phyloP scores from a whole-genome alignment of 139 green algal species.

The Prasinococcaceae sp. region DNA sequence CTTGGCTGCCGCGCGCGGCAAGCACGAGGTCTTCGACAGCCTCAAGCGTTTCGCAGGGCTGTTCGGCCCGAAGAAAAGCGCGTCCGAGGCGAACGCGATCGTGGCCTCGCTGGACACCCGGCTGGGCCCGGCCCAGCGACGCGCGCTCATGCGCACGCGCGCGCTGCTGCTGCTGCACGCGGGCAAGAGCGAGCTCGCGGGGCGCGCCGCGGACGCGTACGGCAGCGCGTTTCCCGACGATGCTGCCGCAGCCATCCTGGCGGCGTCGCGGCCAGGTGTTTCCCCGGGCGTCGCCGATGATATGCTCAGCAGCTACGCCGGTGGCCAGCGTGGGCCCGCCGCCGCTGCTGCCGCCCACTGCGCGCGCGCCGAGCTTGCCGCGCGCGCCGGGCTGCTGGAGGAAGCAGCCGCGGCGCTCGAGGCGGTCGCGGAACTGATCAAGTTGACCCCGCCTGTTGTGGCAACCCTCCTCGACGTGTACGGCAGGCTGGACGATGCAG shows the following conservation, averaged over 20 bases:
- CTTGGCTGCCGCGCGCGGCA: no score
- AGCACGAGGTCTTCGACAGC: no score
- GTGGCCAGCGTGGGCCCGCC: not conserved
- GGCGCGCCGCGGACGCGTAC: no score
- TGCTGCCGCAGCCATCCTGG: no score
- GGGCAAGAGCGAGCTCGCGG: no score
- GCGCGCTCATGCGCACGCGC: not conserved
- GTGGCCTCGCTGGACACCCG: not conserved
- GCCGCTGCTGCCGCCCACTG: conserved; percentile 11
- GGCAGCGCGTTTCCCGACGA: no score
- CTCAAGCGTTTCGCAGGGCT: no score
- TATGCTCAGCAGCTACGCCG: no score
- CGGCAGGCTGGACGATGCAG: no score
- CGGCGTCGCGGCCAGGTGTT: no score
- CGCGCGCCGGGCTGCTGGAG: conserved; percentile 23
- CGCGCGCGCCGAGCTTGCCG: conserved; percentile 46
- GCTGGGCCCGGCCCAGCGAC: not conserved
- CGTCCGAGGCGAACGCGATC: not conserved
- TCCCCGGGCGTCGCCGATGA: no score
- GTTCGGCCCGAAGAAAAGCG: not conserved
- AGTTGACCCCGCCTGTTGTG: conserved; percentile 32
- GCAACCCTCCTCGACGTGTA: conserved; percentile 40
- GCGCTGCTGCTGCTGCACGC: not conserved
- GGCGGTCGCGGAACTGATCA: conserved; percentile 15
- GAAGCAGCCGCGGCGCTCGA: conserved; percentile 13